phyloP scores from a whole-genome alignment of 768 basidiomycete species.

The Sporobolomyces roseus region DNA sequence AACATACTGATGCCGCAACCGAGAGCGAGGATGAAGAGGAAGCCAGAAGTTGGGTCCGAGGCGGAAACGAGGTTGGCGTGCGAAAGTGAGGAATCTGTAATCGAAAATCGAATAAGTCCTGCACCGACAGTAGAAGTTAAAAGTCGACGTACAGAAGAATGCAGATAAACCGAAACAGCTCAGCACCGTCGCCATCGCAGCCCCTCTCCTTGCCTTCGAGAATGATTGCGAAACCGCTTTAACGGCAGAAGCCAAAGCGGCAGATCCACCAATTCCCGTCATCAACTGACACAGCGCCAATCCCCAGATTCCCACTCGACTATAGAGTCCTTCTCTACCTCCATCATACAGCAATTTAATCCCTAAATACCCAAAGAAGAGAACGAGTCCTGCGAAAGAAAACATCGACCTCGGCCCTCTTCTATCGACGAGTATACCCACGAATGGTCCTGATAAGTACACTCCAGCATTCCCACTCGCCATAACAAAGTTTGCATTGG shows the following conservation, averaged over 20 bases:
- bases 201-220: constrained; percentile 10
- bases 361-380: constrained; percentile 18
- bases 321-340: constrained; percentile 19
- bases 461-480: constrained; percentile 25
- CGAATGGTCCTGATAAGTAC: constrained; percentile 29
- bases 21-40: constrained; percentile 35
- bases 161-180: constrained; percentile 27
- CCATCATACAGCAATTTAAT: constrained; percentile 14
- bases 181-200: constrained; percentile 31
- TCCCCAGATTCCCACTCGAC: background rate
- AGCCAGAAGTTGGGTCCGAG: constrained; percentile 26
- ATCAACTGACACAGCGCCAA: constrained; percentile 26
- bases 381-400: background rate
- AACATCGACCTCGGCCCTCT: constrained; percentile 14
- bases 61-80: constrained; percentile 20
- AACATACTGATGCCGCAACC: constrained; percentile 12
- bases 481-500: constrained; percentile 32
- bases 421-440: constrained; percentile 28
- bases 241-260: background rate
- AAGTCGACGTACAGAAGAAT: constrained; percentile 26
- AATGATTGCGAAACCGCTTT: constrained; percentile 25
- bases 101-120: too few species aligned
- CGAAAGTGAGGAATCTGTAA: constrained; percentile 28
- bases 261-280: constrained; percentile 20
- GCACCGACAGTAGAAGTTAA: too few species aligned